phyloP scores from a whole-genome alignment of 2,329 filamentous ascomycete species.

The Coccinonectria pachysandricola region DNA sequence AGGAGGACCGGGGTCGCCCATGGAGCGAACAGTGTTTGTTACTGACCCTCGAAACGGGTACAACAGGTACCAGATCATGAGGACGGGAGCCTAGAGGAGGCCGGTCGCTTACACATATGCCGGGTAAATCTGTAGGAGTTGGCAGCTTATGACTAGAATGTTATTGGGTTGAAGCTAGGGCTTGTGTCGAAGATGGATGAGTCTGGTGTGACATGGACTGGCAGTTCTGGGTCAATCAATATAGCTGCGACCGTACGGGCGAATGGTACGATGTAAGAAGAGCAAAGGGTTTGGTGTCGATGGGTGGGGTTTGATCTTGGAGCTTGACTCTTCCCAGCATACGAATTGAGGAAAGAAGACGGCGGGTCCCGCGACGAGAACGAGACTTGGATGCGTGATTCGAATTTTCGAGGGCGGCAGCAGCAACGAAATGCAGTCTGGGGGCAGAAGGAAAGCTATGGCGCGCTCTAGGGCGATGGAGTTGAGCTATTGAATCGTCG shows the following conservation, averaged over 20 bases:
- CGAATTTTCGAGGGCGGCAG: no score
- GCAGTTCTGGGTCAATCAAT: no score
- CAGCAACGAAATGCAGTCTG: no score
- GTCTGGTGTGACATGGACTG: constrained; percentile 16
- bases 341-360: no score
- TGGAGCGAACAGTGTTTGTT: constrained; percentile 5
- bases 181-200: constrained; percentile 5
- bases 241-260: neutral
- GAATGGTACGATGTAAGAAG: constrained; percentile 6
- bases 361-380: no score
- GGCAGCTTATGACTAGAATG: constrained; percentile 3
- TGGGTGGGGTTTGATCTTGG: no score
- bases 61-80: constrained; percentile 68
- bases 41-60: constrained; percentile 69
- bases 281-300: no score
- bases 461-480: no score
- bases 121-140: constrained; percentile 6
- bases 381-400: no score
- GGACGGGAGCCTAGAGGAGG: constrained; percentile 13
- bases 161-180: constrained; percentile 5
- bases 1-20: constrained; percentile 6
- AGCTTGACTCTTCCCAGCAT: no score
- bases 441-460: no score
- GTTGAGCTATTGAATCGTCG: no score
- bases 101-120: constrained; percentile 15